Evolutionary conservation across 306 rosid genomes (phyloP).

Genomic region (Astragalus glycyphyllos): DNA sequence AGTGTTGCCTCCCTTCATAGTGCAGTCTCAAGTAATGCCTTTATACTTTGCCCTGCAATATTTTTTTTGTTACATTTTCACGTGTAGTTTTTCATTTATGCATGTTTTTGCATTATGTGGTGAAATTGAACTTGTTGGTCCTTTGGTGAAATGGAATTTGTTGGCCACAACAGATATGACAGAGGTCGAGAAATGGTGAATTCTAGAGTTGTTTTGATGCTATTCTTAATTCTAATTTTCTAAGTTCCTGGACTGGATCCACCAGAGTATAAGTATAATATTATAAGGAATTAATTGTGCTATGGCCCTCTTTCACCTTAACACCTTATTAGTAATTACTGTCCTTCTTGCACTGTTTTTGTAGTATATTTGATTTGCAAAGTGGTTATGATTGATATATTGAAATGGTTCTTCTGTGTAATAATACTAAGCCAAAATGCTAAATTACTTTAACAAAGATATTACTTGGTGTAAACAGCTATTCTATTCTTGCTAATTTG

Average conservation of each 20-base stretch:
- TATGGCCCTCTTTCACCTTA: constrained; percentile 21
- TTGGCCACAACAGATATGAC: neutral
- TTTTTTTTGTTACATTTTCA: constrained; percentile 21
- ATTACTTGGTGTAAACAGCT: constrained; percentile 15
- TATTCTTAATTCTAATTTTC: constrained; percentile 15
- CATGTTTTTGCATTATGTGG: constrained; percentile 17
- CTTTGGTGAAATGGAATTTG: constrained; percentile 30
- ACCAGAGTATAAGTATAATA: constrained; percentile 1
- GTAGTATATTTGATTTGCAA: constrained; percentile 27
- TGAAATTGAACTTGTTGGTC: constrained; percentile 29
- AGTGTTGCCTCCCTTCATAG: constrained; percentile 36
- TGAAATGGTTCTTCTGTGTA: constrained; percentile 18
- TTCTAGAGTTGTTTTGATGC: constrained; percentile 12
- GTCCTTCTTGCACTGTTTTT: constrained; percentile 25
- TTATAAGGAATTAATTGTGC: constrained; percentile 22
- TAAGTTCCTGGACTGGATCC: constrained; percentile 26
- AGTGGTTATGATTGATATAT: constrained; percentile 24
- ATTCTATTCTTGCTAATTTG: constrained; percentile 3
- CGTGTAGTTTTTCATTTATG: constrained; percentile 23
- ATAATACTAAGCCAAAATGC: constrained; percentile 24
- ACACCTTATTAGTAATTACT: constrained; percentile 26
- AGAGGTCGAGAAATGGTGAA: constrained; percentile 9
- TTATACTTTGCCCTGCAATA: constrained; percentile 29
- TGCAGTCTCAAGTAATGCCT: constrained; percentile 55
- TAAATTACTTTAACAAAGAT: constrained; percentile 23